These are phyloP conservation scores for Boletellus ananiceps DNA, from an alignment of 768 basidiomycete species.

Conservation along the genomic window DNA sequence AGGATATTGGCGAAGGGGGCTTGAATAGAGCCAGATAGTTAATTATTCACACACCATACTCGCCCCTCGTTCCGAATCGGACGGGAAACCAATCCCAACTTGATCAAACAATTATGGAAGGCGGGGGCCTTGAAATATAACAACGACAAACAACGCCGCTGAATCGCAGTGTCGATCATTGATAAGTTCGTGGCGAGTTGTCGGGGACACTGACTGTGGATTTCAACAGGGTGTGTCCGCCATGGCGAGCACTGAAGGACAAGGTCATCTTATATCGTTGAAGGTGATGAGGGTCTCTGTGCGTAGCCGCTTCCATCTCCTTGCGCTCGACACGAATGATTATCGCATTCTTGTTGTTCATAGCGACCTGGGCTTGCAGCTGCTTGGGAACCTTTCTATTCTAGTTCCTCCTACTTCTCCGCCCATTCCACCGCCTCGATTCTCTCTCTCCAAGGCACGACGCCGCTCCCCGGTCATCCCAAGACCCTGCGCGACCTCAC, in stretches of 20 bases:
- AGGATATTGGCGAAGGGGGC: slow-evolving; percentile 44
- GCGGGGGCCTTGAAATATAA: slow-evolving; percentile 19
- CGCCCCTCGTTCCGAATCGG: no score
- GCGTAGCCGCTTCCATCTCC: slow-evolving; percentile 32
- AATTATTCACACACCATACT: not conserved
- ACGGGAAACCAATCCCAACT: no score
- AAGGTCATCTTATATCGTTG: slow-evolving; percentile 65
- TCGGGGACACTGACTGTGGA: not conserved
- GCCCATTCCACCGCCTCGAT: slow-evolving; percentile 77
- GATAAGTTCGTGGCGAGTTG: not conserved
- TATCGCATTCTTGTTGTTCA: not conserved
- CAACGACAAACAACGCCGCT: slow-evolving; percentile 20
- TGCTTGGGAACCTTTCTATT: slow-evolving; percentile 86
- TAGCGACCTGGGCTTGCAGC: slow-evolving; percentile 72
- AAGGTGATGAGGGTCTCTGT: slow-evolving; percentile 90
- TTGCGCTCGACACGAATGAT: not conserved
- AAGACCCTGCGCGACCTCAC: slow-evolving; percentile 83
- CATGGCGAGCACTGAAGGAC: slow-evolving; percentile 42
- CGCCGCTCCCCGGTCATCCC: slow-evolving; percentile 69
- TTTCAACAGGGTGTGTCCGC: not conserved
- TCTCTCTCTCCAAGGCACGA: slow-evolving; percentile 67
- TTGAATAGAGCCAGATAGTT: slow-evolving; percentile 10
- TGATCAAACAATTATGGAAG: slow-evolving; percentile 4
- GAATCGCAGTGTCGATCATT: not conserved
- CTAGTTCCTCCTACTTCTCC: slow-evolving; percentile 75